Percentiles rank a stretch among this genome's conserved stretches.
Evolutionary conservation across 352 stramenopile genomes (phyloP).

Genomic region (Achlya hypogyna): DNA sequence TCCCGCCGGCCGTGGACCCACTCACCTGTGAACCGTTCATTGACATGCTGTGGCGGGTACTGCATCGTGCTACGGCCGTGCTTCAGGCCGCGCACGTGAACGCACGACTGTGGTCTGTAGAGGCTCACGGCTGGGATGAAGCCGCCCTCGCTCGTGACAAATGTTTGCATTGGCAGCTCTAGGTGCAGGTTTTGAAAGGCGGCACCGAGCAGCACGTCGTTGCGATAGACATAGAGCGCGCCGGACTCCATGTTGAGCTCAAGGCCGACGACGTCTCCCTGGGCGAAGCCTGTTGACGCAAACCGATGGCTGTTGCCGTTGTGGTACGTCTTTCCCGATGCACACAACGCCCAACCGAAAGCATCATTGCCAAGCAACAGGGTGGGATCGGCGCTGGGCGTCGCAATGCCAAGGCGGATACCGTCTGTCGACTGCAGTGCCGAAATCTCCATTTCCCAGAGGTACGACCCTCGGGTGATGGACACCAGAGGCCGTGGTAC

Average conservation of each 20-base stretch:
- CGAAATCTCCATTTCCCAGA: constrained; percentile 11
- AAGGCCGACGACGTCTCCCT: constrained; percentile 12
- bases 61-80: background rate
- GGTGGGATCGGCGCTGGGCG: background rate
- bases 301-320: background rate
- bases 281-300: background rate
- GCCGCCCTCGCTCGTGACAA: background rate
- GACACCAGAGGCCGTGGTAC: background rate
- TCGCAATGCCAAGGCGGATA: constrained; percentile 6
- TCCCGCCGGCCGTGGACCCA: background rate
- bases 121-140: constrained; percentile 10
- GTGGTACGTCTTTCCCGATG: constrained; percentile 13
- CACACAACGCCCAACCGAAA: constrained; percentile 8
- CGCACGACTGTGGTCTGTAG: constrained; percentile 5
- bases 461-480: background rate
- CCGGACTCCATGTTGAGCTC: constrained; percentile 18
- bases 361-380: constrained; percentile 5
- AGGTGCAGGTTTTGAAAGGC: constrained; percentile 1
- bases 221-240: constrained; percentile 6
- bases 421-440: constrained; percentile 5
- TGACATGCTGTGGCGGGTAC: background rate
- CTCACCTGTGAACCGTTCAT: background rate
- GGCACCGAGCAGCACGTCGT: background rate
- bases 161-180: constrained; percentile 6
- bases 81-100: background rate